Evolutionary conservation across 768 basidiomycete genomes (phyloP), one percentile per base, ranked within the genome.

Genomic region (Fistulinella prunicolor): DNA sequence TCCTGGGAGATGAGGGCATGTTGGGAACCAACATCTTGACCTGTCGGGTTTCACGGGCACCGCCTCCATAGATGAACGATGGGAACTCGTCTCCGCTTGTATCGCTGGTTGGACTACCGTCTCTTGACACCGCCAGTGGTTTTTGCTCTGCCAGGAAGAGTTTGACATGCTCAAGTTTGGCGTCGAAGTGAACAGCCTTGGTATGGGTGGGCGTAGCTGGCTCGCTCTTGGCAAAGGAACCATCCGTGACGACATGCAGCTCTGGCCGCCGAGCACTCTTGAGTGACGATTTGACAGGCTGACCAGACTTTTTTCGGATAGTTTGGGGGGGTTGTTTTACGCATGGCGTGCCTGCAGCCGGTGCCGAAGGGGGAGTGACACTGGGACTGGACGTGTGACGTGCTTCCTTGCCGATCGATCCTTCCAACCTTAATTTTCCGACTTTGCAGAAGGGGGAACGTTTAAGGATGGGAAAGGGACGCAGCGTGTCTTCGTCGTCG

Each of bases 101-200:
- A 59, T 91, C 83, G 55, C 82, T 87, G 4, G 85, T 88, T 4
- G 94, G 94, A 55, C 88, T 89, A 1, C 92, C 93, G 56, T 91
- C 86, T 38, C 95, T 81, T 12, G 86, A 90, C 16, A 99, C 95
- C 1, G 94, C 94, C 8, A 90, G 77, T 6, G 95, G 95, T 63
- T 93, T 93, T 69, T 98, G 95, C 69, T 93, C 89, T 12, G 94
- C 85, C 47, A 94, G 74, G 74, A 98, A 98, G 39, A 94, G 78
- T 69, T 94, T 94, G 53, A 98, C 89, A 47, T 92, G 89, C 67
- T 96, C 95, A 44, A 97, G 80, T 62, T 94, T 82, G 6, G 85
- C 66, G 69, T 95, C 90, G 52, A 99, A 99, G 61, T 96, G 92
- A 9, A 99, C 95, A 21, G 82, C 84, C 65, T 96, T 94, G 54